phyloP scores from a whole-genome alignment of 805 yeast species.

The Starmera amethionina region DNA sequence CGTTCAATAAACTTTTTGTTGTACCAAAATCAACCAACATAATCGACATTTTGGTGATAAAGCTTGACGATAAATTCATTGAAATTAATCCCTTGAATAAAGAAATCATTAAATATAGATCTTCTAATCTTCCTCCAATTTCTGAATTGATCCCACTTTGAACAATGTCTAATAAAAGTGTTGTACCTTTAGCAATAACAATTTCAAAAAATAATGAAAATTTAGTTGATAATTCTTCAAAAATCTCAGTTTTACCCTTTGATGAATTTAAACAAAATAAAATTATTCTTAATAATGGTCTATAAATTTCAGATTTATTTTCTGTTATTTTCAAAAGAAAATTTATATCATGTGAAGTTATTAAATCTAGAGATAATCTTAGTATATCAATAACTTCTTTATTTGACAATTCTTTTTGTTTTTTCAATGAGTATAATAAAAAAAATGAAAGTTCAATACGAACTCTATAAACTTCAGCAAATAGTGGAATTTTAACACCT shows the following conservation, averaged over 20 bases:
- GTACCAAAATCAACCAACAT: slow-evolving; percentile 50
- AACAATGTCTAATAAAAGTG: slow-evolving; percentile 44
- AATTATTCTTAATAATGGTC: slow-evolving; percentile 52
- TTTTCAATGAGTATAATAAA: slow-evolving; percentile 13
- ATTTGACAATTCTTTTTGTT: slow-evolving; percentile 6
- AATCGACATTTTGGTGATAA: slow-evolving; percentile 40
- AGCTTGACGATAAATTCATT: slow-evolving; percentile 35
- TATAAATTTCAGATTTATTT: slow-evolving; percentile 32
- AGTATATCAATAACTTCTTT: slow-evolving; percentile 12
- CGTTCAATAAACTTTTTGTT: slow-evolving; percentile 47
- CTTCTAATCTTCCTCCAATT: slow-evolving; percentile 46
- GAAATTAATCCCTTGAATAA: slow-evolving; percentile 49
- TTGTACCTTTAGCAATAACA: slow-evolving; percentile 59
- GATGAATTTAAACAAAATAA: slow-evolving; percentile 38
- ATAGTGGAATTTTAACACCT: slow-evolving; percentile 39
- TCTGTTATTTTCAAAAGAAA: slow-evolving; percentile 33
- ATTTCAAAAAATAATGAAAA: slow-evolving; percentile 49
- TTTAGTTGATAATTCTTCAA: slow-evolving; percentile 39
- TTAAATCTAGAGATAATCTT: slow-evolving; percentile 29
- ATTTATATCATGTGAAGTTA: slow-evolving; percentile 40
- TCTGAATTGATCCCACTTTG: slow-evolving; percentile 40
- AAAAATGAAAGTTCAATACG: slow-evolving; percentile 60
- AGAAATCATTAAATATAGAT: slow-evolving; percentile 51
- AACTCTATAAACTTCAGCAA: slow-evolving; percentile 43
- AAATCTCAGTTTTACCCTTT: slow-evolving; percentile 29